Evolutionary conservation across 768 basidiomycete species (phyloP).

Genomic region (Trametopsis cervina): DNA sequence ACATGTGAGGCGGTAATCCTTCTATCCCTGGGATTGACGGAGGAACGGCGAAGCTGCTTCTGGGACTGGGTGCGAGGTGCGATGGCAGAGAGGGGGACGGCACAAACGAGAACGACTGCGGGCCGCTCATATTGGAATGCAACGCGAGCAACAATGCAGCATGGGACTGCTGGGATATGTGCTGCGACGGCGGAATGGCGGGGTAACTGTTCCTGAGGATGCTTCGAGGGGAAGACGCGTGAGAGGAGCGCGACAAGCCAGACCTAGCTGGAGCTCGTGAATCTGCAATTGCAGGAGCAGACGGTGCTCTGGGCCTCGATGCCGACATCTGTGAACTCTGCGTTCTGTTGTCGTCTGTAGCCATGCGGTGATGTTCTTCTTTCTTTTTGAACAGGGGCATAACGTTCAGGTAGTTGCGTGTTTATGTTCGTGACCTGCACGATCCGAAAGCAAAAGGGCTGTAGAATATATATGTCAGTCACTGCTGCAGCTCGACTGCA

Average conservation of each 20-base stretch:
- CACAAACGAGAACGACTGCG: background rate
- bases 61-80: too few species aligned
- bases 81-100: background rate
- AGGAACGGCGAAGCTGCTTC: too few species aligned
- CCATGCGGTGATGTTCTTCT: background rate
- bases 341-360: background rate
- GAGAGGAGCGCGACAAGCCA: background rate
- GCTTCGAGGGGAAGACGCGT: background rate
- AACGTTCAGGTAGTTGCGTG: too few species aligned
- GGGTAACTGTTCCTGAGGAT: constrained; percentile 2
- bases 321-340: too few species aligned
- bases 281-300: too few species aligned
- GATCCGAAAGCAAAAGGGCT: too few species aligned
- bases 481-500: too few species aligned
- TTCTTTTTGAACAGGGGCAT: background rate
- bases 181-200: background rate
- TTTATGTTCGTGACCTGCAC: too few species aligned
- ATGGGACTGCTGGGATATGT: background rate
- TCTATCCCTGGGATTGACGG: too few species aligned
- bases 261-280: too few species aligned
- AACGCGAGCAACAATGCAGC: background rate
- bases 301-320: too few species aligned
- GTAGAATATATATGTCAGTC: too few species aligned
- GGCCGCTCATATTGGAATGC: background rate
- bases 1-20: background rate